A percentile compares a stretch with the other conserved stretches of the same genome.
Evolutionary conservation across 2,329 filamentous ascomycete genomes (phyloP).

Genomic region (Grosmannia clavigera): DNA sequence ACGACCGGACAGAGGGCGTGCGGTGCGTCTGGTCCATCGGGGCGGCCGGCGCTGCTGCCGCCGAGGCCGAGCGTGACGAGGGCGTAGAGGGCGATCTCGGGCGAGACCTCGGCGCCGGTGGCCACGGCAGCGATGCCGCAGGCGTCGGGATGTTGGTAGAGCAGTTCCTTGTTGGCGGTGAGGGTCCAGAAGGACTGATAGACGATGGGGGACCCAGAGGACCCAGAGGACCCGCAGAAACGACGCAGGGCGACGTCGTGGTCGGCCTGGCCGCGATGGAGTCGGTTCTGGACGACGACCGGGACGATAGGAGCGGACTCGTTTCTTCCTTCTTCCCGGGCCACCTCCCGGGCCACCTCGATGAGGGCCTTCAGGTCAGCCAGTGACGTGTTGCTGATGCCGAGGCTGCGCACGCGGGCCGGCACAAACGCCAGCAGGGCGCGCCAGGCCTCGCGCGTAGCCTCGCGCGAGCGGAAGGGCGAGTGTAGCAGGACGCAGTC

Average conservation of each 20-base stretch:
- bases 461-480: conserved; percentile 28
- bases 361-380: conserved; percentile 41
- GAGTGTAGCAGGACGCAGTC: conserved; percentile 66
- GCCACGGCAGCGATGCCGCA: conserved; percentile 27
- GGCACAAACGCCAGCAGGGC: conserved; percentile 56
- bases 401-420: conserved; percentile 49
- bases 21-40: too few relatives aligned
- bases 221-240: conserved; percentile 25
- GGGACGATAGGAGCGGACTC: conserved; percentile 18
- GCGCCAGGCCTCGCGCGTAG: conserved; percentile 53
- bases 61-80: conserved; percentile 33
- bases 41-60: conserved; percentile 22
- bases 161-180: conserved; percentile 30
- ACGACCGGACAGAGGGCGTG: conserved; percentile 4
- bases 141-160: conserved; percentile 31
- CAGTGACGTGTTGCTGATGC: conserved; percentile 63
- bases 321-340: not conserved
- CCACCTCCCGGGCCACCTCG: conserved; percentile 11
- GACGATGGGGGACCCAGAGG: conserved; percentile 19
- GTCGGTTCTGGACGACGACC: conserved; percentile 64
- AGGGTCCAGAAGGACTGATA: conserved; percentile 46
- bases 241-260: conserved; percentile 49
- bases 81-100: conserved; percentile 32
- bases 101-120: conserved; percentile 21
- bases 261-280: conserved; percentile 32